These are phyloP conservation scores for Aureobasidium sp. DNA, from an alignment of 2,329 filamentous ascomycete genomes.

Conservation along the genomic window DNA sequence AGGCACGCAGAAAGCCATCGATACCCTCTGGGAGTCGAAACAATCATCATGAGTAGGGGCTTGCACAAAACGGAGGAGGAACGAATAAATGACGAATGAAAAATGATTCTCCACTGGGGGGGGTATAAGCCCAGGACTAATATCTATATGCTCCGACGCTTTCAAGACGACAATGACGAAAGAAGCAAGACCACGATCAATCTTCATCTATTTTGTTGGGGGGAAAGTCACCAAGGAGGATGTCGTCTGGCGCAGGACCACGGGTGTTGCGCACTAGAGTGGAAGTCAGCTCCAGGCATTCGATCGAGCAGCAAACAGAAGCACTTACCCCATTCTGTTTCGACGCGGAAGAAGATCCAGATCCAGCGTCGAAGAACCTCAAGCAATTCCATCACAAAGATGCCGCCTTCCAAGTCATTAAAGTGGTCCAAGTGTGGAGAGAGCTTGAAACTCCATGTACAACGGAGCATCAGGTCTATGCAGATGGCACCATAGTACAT, in stretches of 20 bases:
- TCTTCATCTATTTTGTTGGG: constrained; percentile 55
- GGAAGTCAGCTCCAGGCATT: constrained; percentile 4
- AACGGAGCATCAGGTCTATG: constrained; percentile 72
- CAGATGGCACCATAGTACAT: constrained; percentile 77
- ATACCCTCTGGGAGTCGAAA: constrained; percentile 27
- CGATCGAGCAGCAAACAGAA: background rate
- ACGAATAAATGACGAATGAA: background rate
- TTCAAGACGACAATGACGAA: background rate
- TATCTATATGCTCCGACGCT: constrained; percentile 13
- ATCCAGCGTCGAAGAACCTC: constrained; percentile 87
- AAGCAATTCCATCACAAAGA: constrained; percentile 78
- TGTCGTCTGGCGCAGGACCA: constrained; percentile 55
- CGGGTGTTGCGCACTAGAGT: constrained; percentile 43
- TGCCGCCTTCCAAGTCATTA: constrained; percentile 76
- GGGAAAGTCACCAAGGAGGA: constrained; percentile 64
- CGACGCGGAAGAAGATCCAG: constrained; percentile 93
- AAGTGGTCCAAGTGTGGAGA: constrained; percentile 74
- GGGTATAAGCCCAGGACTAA: background rate
- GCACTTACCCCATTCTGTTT: constrained; percentile 65
- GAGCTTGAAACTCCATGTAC: constrained; percentile 86
- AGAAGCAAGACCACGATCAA: constrained; percentile 19
- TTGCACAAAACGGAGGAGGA: constrained; percentile 13
- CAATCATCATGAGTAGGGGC: background rate
- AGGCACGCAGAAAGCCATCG: constrained; percentile 50
- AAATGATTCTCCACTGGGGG: background rate